These are phyloP conservation scores for Poa annua DNA, from an alignment of 176 grass and related monocot genomes.

Conservation along the genomic window DNA sequence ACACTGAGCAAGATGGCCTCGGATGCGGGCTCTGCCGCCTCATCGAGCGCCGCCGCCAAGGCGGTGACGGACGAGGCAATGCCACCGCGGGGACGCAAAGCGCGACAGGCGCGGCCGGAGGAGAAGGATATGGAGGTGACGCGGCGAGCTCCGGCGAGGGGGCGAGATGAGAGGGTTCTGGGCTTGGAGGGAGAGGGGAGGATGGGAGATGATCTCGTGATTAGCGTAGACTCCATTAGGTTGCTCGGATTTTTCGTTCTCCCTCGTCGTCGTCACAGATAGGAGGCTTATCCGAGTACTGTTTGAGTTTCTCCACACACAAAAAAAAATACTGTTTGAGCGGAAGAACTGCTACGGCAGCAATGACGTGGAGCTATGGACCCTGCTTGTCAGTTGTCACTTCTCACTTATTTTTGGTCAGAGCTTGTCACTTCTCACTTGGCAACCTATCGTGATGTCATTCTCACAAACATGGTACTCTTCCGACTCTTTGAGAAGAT, in stretches of 20 bases:
- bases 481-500: too few species aligned
- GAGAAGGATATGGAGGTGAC: conserved; percentile 37
- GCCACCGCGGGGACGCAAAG: conserved; percentile 36
- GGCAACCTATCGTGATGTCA: too few species aligned
- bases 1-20: conserved; percentile 76
- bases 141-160: conserved; percentile 36
- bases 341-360: too few species aligned
- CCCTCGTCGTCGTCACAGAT: not conserved
- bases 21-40: conserved; percentile 22
- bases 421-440: too few species aligned
- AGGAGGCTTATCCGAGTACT: too few species aligned
- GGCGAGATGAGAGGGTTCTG: not conserved
- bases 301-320: too few species aligned
- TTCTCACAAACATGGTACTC: too few species aligned
- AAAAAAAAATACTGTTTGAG: too few species aligned
- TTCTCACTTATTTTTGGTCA: too few species aligned
- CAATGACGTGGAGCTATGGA: too few species aligned
- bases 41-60: conserved; percentile 23
- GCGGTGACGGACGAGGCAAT: conserved; percentile 29
- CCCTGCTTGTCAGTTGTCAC: too few species aligned
- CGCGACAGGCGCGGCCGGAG: conserved; percentile 32
- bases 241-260: conserved; percentile 10
- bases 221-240: conserved; percentile 59
- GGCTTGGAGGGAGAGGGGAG: not conserved
- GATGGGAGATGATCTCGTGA: conserved; percentile 34